Conservation (phyloP, 352 stramenopile genomes). For the Phytophthora uliginosa region DNA sequence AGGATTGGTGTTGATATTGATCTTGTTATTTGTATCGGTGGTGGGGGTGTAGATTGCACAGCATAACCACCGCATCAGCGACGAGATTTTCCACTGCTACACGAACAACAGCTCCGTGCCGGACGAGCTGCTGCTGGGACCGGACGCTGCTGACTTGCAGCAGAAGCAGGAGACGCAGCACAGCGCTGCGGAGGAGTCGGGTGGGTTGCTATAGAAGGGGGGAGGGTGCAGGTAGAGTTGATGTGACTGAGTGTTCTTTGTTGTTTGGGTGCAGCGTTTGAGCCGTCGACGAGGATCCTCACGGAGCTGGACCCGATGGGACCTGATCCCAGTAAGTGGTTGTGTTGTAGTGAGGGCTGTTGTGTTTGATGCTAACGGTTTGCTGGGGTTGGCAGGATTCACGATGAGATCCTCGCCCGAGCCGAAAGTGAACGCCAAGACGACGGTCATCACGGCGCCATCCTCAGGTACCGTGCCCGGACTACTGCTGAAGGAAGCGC, state of each 20-base stretch:
- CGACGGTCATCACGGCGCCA: slow-evolving; percentile 4
- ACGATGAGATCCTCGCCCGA: slow-evolving; percentile 21
- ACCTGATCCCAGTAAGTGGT: slow-evolving; percentile 28
- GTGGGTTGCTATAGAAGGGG: slow-evolving; percentile 13
- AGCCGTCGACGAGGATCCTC: slow-evolving; percentile 33
- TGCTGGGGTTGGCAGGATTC: slow-evolving; percentile 11
- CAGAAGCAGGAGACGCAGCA: slow-evolving; percentile 40
- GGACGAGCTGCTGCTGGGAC: slow-evolving; percentile 68
- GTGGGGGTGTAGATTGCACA: slow-evolving; percentile 59
- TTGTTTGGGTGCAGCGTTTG: slow-evolving; percentile 32
- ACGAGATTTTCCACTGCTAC: slow-evolving; percentile 86
- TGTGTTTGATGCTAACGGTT: slow-evolving; percentile 1
- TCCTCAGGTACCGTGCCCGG: slow-evolving; percentile 25
- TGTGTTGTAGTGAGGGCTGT: not conserved
- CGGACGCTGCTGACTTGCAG: slow-evolving; percentile 18
- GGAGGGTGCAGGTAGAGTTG: not conserved
- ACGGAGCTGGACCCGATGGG: slow-evolving; percentile 38
- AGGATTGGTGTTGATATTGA: slow-evolving; percentile 19
- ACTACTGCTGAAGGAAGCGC: slow-evolving; percentile 49
- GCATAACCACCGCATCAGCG: slow-evolving; percentile 82
- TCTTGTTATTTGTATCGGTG: not conserved
- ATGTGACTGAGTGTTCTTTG: not conserved
- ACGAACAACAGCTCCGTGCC: slow-evolving; percentile 85
- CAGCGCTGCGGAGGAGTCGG: slow-evolving; percentile 23
- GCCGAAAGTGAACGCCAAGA: slow-evolving; percentile 30